Evolutionary conservation across 2,329 filamentous ascomycete species (phyloP), one percentile per base, ranked within the genome.

Genomic region (Monosporascus sp.): DNA sequence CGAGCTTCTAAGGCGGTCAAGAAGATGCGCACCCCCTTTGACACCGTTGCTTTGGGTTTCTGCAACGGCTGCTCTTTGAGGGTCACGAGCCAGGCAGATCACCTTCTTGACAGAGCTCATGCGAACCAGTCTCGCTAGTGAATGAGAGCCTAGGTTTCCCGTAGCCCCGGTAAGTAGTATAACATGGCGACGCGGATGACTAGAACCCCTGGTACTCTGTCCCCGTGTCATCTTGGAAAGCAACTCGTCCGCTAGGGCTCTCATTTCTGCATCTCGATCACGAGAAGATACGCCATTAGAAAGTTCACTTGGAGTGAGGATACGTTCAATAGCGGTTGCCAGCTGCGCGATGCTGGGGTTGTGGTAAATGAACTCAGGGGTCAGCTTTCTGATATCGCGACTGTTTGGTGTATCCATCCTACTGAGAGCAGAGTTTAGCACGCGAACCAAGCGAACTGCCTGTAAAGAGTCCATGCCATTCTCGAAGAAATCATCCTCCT

Each of bases 381-480:
- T 50, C 14, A 56, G 20, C 26, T 45, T 45, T n/a, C 27, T 22
- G 43, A 45, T 37, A 17, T 48, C 24, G 27, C 41, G 20, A 8
- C 31, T 52, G 20, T 22, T 24, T 36, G 36, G n/a, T 17, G 31
- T 16, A 8, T 24, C 26, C 17, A 38, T 7, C 1, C 26, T 36
- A 7, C 45, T 48, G 11, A 58, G 22, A 7, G 52, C 47, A 2
- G 50, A 47, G 17, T 46, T 55, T n/a, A 64, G 51, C 14, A 55
- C n/a, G 9, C 62, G 52, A 11, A 54, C 44, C 20, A 66, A 40
- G 6, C 52, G 57, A 19, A 61, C 57, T n/a, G 64, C 58, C 27
- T 68, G 62, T n/a, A 69, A 40, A 2, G 65, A 68, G 36, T 68
- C 63, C 62, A 68, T 63, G 1, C 66, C 66, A 11, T 56, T 53